Percentiles rank a stretch among this genome's conserved stretches.
These are phyloP conservation scores for Acanthamoeba sp. DNA, from an alignment of 208 protist genomes.

Conservation along the genomic window DNA sequence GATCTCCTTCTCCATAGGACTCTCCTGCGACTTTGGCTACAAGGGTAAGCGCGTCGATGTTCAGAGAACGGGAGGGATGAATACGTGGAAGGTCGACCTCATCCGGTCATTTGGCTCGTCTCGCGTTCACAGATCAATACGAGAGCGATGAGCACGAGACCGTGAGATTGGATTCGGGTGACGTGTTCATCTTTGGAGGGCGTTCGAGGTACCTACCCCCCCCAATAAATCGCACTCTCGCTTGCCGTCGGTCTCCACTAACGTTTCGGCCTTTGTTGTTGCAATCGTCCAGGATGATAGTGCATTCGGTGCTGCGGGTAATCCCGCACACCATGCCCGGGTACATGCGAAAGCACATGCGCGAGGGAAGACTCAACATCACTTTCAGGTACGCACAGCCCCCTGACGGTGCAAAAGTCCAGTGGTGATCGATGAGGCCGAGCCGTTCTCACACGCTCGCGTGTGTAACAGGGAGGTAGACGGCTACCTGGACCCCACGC, in stretches of 20 bases:
- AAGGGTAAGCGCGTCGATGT: not conserved
- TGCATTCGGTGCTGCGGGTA: slow-evolving; percentile 46
- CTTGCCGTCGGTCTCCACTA: not conserved
- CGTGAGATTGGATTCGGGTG: slow-evolving; percentile 11
- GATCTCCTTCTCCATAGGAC: slow-evolving; percentile 22
- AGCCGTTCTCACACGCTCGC: not conserved
- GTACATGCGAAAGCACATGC: slow-evolving; percentile 56
- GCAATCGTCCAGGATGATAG: slow-evolving; percentile 16
- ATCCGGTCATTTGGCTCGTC: not conserved
- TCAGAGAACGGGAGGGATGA: not conserved
- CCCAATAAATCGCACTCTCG: no score
- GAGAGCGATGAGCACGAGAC: slow-evolving; percentile 31
- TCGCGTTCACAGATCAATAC: slow-evolving; percentile 38
- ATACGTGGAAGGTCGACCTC: not conserved
- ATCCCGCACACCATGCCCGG: slow-evolving; percentile 57
- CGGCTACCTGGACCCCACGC: slow-evolving; percentile 55
- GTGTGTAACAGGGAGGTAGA: not conserved
- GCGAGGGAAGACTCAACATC: slow-evolving; percentile 60
- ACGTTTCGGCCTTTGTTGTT: not conserved
- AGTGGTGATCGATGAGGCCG: not conserved
- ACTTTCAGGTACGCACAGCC: slow-evolving; percentile 13
- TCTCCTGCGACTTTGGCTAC: slow-evolving; percentile 65
- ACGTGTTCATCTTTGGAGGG: slow-evolving; percentile 61
- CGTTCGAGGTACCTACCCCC: not conserved
- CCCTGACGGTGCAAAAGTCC: no score